Conservation (phyloP, 441 rosid species). For the Arabidopsis lyrata region DNA sequence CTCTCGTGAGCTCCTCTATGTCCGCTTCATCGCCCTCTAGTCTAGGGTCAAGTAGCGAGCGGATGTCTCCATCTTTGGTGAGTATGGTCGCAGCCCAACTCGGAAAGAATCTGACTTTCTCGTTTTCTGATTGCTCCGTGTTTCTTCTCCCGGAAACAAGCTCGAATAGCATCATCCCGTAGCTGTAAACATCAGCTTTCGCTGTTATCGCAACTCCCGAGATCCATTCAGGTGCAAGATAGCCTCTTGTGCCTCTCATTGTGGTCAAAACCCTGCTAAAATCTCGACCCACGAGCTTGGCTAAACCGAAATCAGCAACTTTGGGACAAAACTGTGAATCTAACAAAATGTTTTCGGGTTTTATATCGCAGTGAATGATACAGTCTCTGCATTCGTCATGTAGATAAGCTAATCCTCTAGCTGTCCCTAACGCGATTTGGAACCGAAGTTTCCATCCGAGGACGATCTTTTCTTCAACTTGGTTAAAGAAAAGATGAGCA, state of each 20-base stretch:
- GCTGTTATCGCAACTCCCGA: conserved; percentile 77
- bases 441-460: conserved; percentile 65
- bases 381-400: conserved; percentile 86
- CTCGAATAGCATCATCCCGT: conserved; percentile 87
- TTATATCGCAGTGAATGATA: conserved; percentile 83
- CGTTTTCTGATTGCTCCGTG: conserved; percentile 57
- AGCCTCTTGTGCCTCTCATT: conserved; percentile 87
- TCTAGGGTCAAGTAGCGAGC: conserved; percentile 57
- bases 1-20: conserved; percentile 59
- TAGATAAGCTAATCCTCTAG: conserved; percentile 74
- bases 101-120: conserved; percentile 61
- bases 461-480: conserved; percentile 19
- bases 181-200: conserved; percentile 85
- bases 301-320: conserved; percentile 83
- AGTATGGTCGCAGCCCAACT: conserved; percentile 54
- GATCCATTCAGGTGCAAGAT: conserved; percentile 85
- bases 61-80: conserved; percentile 56
- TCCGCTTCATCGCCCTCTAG: conserved; percentile 52
- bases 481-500: conserved; percentile 50
- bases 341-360: conserved; percentile 80
- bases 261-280: conserved; percentile 81
- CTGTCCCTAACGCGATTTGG: conserved; percentile 65
- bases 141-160: conserved; percentile 74
- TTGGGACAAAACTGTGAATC: conserved; percentile 67
- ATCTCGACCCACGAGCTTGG: conserved; percentile 78